Percentiles rank a stretch among this genome's conserved stretches.
Evolutionary conservation across 345 rosid species (phyloP).

Genomic region (Erucastrum elatum): DNA sequence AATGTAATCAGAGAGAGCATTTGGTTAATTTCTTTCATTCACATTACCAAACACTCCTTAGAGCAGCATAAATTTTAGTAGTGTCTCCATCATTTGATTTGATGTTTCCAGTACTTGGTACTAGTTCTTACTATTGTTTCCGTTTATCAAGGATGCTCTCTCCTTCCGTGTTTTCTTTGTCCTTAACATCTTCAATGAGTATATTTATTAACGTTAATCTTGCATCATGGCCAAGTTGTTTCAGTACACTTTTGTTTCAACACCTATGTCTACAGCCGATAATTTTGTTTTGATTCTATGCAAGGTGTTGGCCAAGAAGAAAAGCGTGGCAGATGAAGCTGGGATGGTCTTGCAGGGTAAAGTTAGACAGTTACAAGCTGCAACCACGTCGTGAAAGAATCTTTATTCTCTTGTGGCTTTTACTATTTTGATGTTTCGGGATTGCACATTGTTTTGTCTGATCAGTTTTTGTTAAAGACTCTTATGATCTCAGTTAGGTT

Average conservation of each 20-base stretch:
- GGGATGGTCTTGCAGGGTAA: constrained; percentile 68
- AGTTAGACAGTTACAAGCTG: constrained; percentile 59
- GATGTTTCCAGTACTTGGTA: not conserved
- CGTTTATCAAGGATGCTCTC: not conserved
- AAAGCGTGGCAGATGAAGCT: constrained; percentile 81
- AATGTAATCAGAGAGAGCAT: not conserved
- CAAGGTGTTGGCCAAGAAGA: constrained; percentile 92
- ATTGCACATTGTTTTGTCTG: not conserved
- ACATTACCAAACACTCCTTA: not conserved
- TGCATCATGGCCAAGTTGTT: not conserved
- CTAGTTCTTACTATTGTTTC: not conserved
- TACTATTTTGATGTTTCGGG: not conserved
- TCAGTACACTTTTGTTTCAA: not conserved
- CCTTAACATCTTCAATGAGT: not conserved
- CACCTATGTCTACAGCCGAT: not conserved
- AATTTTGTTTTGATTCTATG: not conserved
- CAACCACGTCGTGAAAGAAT: constrained; percentile 31
- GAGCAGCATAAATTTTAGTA: constrained; percentile 1
- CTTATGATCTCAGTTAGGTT: not conserved
- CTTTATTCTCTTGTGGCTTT: constrained; percentile 3
- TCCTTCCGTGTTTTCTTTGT: not conserved
- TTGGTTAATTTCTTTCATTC: not conserved
- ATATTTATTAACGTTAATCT: not conserved
- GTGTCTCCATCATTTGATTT: not conserved
- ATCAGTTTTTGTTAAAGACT: not conserved